Evolutionary conservation across 441 rosid genomes (phyloP), one percentile per base, ranked within the genome.

Genomic region (Eutrema salsugineum): DNA sequence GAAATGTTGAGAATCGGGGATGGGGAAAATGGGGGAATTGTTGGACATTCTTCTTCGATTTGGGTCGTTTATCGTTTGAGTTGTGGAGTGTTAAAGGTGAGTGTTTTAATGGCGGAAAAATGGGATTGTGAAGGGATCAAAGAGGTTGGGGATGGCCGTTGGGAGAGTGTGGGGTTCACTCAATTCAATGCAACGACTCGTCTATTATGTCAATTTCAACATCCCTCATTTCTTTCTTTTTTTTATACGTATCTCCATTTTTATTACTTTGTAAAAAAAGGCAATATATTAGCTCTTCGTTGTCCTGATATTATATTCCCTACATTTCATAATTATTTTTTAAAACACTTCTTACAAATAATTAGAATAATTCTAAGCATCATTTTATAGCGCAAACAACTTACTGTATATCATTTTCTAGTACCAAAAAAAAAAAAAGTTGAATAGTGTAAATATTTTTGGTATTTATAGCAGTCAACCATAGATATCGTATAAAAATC

Each of bases 1-100:
- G 85, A 86, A 90, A 74, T 83, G 94, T 8, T 83, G 91, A 59
- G 91, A 82, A 33, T 86, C 83, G 1, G 80, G 82, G 78, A 88
- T 86, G 24, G 96, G 90, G 46, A 88, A 87, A 1, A 86, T 57
- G 0, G 97, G 97, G 14, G 88, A 80, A 24, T 61, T 81, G 82
- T 73, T 85, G 3, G 96, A 78, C 87, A 88, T 83, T 24, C 61
- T 43, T 55, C n/a, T 15, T 46, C 6, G 12, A n/a, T n/a, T n/a
- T 30, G 14, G 17, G n/a, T 55, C 30, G 17, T 38, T 57, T 24
- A 3, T 17, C 16, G 19, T 43, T 24, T 1, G 46, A 36, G 62
- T 5, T 64, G 1, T 24, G 30, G 9, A 64, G 72, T 14, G n/a
- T 58, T 42, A 24, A 43, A 35, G 32, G 38, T 36, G 46, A 11